Evolutionary conservation across 306 rosid genomes (phyloP), one percentile per base, ranked within the genome.

Genomic region (Oxytropis ochrocephala): DNA sequence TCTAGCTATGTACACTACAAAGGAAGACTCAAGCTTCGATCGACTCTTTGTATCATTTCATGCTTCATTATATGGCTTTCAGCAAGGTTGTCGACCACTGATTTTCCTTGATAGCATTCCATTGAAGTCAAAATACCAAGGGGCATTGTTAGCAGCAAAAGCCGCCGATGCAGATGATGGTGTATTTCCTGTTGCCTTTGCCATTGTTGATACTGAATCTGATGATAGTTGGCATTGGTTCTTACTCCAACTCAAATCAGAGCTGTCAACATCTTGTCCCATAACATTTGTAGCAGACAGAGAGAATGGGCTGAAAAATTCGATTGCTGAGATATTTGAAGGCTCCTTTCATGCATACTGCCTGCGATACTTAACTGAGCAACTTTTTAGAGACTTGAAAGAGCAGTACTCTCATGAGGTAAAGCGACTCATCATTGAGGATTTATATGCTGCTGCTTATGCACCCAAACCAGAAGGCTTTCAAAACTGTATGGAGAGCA

Each of bases 181-280:
- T 42, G 90, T 87, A 64, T 90, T 88, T 77, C 98, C 98, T 55
- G 86, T 94, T 74, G 95, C 98, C 66, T 94, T 94, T 85, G 86
- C 97, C 24, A 84, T 94, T 73, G 92, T 90, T 48, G 97, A 94
- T 82, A 70, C 95, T 1, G 98, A 94, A 81, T 88, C 87, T 69
- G 96, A 88, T 57, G 97, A 94, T 52, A 88, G 90, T 74, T 94
- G 98, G 98, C 79, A 69, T 59, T 94, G 98, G 98, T 94, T 94
- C 83, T 75, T 94, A 54, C 81, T 88, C 41, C 95, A 90, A 79
- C 83, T 94, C 27, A 94, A 88, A 79, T 86, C 96, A 7, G 94
- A 88, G 33, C 53, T 94, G 55, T 82, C 94, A 73, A 83, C 85
- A 4, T 65, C 94, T 53, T 83, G 90, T 73, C 91, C 89, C 1